Evolutionary conservation across 805 yeast genomes (phyloP).

Genomic region (Maudiozyma turicensis): DNA sequence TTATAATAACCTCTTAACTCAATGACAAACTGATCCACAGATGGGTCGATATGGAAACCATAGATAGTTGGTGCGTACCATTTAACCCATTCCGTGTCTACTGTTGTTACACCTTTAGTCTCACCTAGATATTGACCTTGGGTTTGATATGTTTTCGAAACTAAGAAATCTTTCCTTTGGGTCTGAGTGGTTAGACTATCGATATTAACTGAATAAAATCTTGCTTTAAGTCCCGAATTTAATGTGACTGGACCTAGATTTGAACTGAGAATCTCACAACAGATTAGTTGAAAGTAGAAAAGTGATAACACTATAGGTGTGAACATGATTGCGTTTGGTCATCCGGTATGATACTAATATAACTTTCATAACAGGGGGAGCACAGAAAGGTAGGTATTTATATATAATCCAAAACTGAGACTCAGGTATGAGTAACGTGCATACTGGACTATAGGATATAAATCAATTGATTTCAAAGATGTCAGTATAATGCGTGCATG

Average conservation of each 20-base stretch:
- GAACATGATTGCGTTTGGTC: too few species aligned
- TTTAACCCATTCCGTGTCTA: not conserved
- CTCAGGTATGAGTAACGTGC: too few species aligned
- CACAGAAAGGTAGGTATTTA: too few species aligned
- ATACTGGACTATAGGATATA: too few species aligned
- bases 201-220: not conserved
- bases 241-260: not conserved
- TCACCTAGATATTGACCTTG: not conserved
- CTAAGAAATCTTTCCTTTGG: not conserved
- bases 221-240: not conserved
- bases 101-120: not conserved
- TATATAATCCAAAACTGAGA: too few species aligned
- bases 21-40: not conserved
- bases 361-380: too few species aligned
- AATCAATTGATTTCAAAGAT: too few species aligned
- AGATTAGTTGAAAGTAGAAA: not conserved
- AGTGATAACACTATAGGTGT: too few species aligned
- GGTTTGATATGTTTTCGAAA: not conserved
- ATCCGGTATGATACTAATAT: too few species aligned
- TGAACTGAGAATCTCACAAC: not conserved
- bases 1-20: not conserved
- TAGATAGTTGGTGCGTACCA: not conserved
- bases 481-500: too few species aligned
- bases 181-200: not conserved
- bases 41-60: not conserved